Evolutionary conservation across 2,329 filamentous ascomycete genomes (phyloP).

Genomic region (Blastomyces silverae): DNA sequence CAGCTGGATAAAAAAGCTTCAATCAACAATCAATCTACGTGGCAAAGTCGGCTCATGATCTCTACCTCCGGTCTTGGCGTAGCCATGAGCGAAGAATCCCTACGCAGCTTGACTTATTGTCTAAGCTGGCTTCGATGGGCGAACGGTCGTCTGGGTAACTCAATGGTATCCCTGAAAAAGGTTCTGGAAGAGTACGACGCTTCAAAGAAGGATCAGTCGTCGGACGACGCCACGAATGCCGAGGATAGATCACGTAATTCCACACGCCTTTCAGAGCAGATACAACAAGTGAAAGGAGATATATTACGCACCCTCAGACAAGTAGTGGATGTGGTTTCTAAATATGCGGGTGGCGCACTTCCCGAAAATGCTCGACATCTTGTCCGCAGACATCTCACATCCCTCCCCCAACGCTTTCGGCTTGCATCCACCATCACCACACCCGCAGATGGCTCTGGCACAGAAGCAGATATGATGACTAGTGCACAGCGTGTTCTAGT

Average conservation of each 20-base stretch:
- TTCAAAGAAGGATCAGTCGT: conserved; percentile 22
- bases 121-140: conserved; percentile 72
- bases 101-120: conserved; percentile 78
- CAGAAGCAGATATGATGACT: conserved; percentile 44
- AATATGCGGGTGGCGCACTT: conserved; percentile 82
- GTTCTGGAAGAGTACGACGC: conserved; percentile 75
- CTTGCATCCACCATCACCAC: conserved; percentile 54
- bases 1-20: conserved; percentile 29
- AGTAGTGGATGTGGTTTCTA: conserved; percentile 77
- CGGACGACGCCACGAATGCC: conserved; percentile 23
- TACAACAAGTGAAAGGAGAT: conserved; percentile 61
- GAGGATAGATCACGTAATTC: conserved; percentile 26
- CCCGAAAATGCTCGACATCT: conserved; percentile 81
- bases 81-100: conserved; percentile 81
- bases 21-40: conserved; percentile 40
- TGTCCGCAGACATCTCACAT: conserved; percentile 76
- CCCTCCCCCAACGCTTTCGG: conserved; percentile 74
- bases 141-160: conserved; percentile 69
- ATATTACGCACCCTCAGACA: conserved; percentile 72
- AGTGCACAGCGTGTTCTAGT: conserved; percentile 71
- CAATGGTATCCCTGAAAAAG: conserved; percentile 65
- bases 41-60: conserved; percentile 80
- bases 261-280: conserved; percentile 49
- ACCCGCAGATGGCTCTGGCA: conserved; percentile 30
- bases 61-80: conserved; percentile 86